A percentile compares a stretch with the other conserved stretches of the same genome.
phyloP scores from a whole-genome alignment of 495 filamentous ascomycete genomes.

The Penicillium bialowiezense region DNA sequence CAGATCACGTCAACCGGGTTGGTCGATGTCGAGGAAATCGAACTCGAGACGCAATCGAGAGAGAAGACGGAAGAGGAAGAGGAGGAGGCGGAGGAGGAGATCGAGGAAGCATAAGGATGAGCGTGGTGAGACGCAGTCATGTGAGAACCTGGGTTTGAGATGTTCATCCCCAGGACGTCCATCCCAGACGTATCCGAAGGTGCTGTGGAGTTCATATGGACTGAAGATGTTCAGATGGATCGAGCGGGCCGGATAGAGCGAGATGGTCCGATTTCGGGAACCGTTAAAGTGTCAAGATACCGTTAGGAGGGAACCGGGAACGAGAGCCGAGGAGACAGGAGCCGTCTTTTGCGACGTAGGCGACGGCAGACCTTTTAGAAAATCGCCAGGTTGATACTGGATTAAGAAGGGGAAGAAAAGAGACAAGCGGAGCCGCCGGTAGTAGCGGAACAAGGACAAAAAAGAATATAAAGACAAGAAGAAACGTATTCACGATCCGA shows the following conservation, averaged over 20 bases:
- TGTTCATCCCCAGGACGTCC: conserved; percentile 48
- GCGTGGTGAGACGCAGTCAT: conserved; percentile 37
- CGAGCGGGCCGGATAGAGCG: conserved; percentile 16
- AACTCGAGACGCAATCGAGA: conserved; percentile 57
- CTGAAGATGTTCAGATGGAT: conserved; percentile 5
- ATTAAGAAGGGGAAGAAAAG: not conserved
- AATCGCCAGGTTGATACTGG: conserved; percentile 33
- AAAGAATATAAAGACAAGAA: conserved; percentile 2
- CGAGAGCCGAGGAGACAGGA: conserved; percentile 44
- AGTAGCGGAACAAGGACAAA: conserved; percentile 5
- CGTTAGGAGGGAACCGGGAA: conserved; percentile 47
- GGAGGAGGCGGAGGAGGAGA: conserved; percentile 72
- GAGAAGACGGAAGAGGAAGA: conserved; percentile 81
- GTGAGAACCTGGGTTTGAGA: conserved; percentile 39
- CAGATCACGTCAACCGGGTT: conserved; percentile 47
- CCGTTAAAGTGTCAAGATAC: conserved; percentile 41
- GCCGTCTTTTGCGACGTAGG: conserved; percentile 45
- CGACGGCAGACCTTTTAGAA: conserved; percentile 47
- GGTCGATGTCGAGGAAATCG: conserved; percentile 47
- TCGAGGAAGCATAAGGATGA: conserved; percentile 63
- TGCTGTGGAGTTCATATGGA: conserved; percentile 24
- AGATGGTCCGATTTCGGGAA: conserved; percentile 33
- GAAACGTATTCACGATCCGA: conserved; percentile 18
- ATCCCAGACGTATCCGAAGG: conserved; percentile 46
- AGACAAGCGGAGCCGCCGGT: conserved; percentile 5